Conservation (phyloP, 495 filamentous ascomycete species). For the Penicillium argentinense region DNA sequence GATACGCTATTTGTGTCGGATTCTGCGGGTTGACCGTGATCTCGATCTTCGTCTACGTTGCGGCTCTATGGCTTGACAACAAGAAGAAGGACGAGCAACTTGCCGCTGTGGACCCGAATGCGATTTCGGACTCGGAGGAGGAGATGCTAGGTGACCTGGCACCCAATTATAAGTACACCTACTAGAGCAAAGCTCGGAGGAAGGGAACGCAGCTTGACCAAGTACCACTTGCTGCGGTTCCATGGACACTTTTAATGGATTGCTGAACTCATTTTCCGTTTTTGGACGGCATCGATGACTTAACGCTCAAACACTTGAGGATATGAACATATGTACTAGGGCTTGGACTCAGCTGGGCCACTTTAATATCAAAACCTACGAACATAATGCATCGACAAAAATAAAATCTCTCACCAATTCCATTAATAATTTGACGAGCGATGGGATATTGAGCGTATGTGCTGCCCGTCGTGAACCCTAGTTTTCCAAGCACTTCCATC, state of each 20-base stretch:
- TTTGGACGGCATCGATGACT: no score
- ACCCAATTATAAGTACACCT: conserved; percentile 41
- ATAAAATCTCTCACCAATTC: no score
- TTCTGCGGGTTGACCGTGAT: conserved; percentile 69
- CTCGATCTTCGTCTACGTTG: conserved; percentile 60
- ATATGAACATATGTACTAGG: no score
- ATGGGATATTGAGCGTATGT: no score
- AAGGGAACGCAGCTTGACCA: neutral
- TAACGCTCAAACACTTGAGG: no score
- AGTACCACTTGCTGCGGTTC: neutral
- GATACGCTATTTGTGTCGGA: conserved; percentile 75
- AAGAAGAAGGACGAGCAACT: conserved; percentile 57
- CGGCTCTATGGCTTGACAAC: conserved; percentile 64
- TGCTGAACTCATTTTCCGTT: no score
- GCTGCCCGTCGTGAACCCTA: conserved; percentile 14
- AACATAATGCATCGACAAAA: no score
- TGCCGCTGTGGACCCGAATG: conserved; percentile 18
- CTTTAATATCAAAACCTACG: no score
- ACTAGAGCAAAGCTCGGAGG: conserved; percentile 17
- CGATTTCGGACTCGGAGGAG: conserved; percentile 27
- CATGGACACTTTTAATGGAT: no score
- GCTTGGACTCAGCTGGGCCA: no score
- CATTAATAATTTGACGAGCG: no score
- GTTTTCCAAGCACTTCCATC: conserved; percentile 13
- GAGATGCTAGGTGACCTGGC: conserved; percentile 41